Conservation (phyloP, 208 protist genomes). For the Acanthamoeba castellanii region DNA sequence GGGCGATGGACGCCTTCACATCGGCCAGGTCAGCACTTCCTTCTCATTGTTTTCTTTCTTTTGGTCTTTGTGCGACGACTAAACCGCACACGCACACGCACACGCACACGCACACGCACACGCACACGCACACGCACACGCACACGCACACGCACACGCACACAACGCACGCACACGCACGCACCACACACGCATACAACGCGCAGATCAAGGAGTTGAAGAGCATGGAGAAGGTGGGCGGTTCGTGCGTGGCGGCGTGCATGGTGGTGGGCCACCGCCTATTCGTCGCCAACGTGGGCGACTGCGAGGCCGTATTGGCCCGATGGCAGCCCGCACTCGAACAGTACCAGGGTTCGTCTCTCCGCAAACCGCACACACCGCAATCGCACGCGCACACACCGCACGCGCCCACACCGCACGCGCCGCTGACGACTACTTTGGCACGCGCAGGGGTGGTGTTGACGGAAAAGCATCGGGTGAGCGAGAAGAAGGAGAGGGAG, state of each 20-base stretch:
- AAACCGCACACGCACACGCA: too few species aligned
- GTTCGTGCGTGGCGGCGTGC: neutral
- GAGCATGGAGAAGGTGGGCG: constrained; percentile 37
- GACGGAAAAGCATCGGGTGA: constrained; percentile 20
- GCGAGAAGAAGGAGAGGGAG: constrained; percentile 26
- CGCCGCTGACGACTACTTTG: too few species aligned
- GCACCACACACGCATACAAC: neutral
- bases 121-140: too few species aligned
- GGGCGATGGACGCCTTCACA: neutral
- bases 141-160: too few species aligned
- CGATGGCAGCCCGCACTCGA: neutral
- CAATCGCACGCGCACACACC: too few species aligned
- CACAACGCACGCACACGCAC: neutral
- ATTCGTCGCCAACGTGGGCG: constrained; percentile 23
- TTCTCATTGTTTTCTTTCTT: too few species aligned
- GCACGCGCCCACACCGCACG: too few species aligned
- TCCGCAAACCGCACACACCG: neutral
- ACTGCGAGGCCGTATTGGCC: constrained; percentile 37
- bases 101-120: too few species aligned
- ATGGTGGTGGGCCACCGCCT: constrained; percentile 18
- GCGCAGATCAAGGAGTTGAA: constrained; percentile 3
- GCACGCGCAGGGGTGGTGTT: constrained; percentile 4
- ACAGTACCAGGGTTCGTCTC: neutral
- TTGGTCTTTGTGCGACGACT: too few species aligned
- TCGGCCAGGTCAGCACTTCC: neutral